phyloP scores from a whole-genome alignment of 306 rosid species.

The Quercus suber region DNA sequence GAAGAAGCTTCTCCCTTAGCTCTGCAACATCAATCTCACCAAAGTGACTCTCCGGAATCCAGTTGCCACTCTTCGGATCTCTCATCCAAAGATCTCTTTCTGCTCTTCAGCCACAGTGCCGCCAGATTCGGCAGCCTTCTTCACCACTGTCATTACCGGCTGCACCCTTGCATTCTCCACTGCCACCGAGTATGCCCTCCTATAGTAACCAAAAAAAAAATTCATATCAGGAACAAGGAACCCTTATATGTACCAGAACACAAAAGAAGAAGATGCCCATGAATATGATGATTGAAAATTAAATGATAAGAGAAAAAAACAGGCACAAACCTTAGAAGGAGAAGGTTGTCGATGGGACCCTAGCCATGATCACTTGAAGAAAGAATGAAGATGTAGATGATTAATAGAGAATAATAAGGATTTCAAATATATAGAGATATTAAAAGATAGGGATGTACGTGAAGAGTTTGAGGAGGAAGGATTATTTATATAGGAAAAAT shows the following conservation, averaged over 20 bases:
- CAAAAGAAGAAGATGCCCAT: not conserved
- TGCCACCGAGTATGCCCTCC: constrained; percentile 17
- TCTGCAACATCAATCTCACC: constrained; percentile 43
- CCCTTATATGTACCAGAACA: not conserved
- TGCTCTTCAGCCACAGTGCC: not conserved
- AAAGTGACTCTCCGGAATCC: constrained; percentile 67
- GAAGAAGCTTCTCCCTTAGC: constrained; percentile 44
- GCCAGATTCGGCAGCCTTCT: not conserved
- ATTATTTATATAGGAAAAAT: constrained; percentile 9
- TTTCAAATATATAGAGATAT: too few species aligned
- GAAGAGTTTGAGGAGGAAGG: constrained; percentile 4
- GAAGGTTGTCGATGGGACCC: constrained; percentile 8
- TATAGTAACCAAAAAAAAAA: constrained; percentile 9
- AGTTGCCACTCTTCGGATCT: constrained; percentile 59
- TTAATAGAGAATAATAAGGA: not conserved
- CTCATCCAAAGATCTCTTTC: constrained; percentile 54
- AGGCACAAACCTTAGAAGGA: constrained; percentile 28
- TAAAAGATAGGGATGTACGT: not conserved
- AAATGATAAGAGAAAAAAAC: not conserved
- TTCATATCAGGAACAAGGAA: not conserved
- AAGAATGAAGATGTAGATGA: not conserved
- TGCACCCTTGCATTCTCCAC: constrained; percentile 13
- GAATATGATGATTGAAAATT: not conserved
- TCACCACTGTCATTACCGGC: constrained; percentile 1
- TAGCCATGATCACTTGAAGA: constrained; percentile 25